Evolutionary conservation across 352 stramenopile genomes (phyloP), one percentile per base, ranked within the genome.

Genomic region (Globisporangium emineosum): DNA sequence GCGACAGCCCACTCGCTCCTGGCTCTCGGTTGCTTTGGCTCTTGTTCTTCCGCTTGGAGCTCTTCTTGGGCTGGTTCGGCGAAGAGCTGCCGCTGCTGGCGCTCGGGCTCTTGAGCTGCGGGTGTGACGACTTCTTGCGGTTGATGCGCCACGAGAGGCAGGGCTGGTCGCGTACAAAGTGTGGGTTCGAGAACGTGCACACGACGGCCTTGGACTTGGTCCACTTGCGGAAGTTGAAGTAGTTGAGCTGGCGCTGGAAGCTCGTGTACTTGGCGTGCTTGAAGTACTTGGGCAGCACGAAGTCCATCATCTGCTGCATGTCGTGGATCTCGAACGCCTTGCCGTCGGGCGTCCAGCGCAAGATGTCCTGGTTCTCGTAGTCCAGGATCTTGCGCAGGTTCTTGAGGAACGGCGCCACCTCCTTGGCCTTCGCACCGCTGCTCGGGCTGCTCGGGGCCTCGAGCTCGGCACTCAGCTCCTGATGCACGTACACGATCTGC

Each of bases 241-340:
- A 97, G 79, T 97, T 97, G 63, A 98, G 83, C 67, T 98, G 91
- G 32, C 91, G 86, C 65, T 97, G 89, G 64, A 98, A 95, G 60
- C 89, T 97, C 12, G 93, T 83, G 74, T 98, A 97, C 68, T 93
- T 97, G 68, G 83, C 76, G 73, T 98, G 93, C 69, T 97, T 98
- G 69, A 98, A 98, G 75, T 98, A 98, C 67, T 92, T 90, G 29
- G 93, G 91, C 25, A 98, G 80, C 56, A 97, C 81, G 50, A 76
- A 75, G 30, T 78, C 71, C 82, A 96, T 91, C 65, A 98, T 88
- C 60, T 77, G 68, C 49, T 84, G 69, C 78, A 89, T 89, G 69
- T 93, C 81, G 72, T 85, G 76, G 59, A 92, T 91, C 61, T 91
- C 78, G 50, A 92, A 91, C 30, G 78, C 75, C 35, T 76, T 60